Percentiles rank a stretch among this genome's conserved stretches.
phyloP scores from a whole-genome alignment of 306 rosid genomes.

The Hylodesmum podocarpum region DNA sequence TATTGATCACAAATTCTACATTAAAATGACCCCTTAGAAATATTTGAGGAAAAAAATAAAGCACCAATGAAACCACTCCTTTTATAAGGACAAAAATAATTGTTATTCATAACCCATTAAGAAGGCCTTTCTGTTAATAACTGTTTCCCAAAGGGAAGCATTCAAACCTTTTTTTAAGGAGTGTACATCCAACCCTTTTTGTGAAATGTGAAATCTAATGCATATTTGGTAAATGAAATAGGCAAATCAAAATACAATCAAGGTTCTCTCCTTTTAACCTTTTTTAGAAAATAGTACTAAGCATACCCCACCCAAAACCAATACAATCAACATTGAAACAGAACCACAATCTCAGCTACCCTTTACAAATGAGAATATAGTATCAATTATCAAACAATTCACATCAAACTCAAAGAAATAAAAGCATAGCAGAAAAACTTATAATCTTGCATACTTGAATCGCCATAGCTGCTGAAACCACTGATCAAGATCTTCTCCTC shows the following conservation, averaged over 20 bases:
- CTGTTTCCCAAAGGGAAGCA: slow-evolving; percentile 1
- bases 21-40: not conserved
- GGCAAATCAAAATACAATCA: slow-evolving; percentile 2
- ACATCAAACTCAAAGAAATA: slow-evolving; percentile 2
- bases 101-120: not conserved
- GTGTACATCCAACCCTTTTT: not conserved
- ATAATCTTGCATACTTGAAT: slow-evolving; percentile 39
- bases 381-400: not conserved
- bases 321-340: not conserved
- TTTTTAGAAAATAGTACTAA: not conserved
- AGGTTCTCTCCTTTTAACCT: not conserved
- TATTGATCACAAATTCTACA: not conserved
- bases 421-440: slow-evolving; percentile 24
- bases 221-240: not conserved
- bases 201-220: not conserved
- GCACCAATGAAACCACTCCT: not conserved
- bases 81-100: not conserved
- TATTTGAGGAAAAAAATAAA: not conserved
- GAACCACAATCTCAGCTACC: slow-evolving; percentile 1
- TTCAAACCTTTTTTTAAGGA: not conserved
- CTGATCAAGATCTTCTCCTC: slow-evolving; percentile 17
- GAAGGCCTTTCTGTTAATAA: slow-evolving; percentile 2
- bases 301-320: not conserved
- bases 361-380: not conserved
- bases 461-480: slow-evolving; percentile 42